Conservation (phyloP, 352 stramenopile species). For the Phytophthora syringae region DNA sequence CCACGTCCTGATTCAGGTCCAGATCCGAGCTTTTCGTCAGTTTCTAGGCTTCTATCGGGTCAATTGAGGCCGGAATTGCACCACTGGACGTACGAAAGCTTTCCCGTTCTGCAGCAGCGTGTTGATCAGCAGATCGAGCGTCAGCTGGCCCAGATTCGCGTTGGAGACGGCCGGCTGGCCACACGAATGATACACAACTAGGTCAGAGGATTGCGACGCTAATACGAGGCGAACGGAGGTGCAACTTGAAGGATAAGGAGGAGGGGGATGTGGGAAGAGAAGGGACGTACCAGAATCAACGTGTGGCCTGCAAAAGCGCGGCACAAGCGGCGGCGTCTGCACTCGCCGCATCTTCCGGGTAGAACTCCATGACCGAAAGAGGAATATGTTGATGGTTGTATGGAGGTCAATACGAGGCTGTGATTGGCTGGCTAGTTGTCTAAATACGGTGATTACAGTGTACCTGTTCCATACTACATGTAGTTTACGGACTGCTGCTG, state of each 20-base stretch:
- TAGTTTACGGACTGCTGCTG: no score
- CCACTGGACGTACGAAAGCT: slow-evolving; percentile 44
- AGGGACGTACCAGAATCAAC: slow-evolving; percentile 57
- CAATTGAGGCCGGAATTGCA: not conserved
- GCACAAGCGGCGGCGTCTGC: slow-evolving; percentile 31
- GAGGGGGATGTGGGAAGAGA: not conserved
- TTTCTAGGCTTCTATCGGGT: slow-evolving; percentile 6
- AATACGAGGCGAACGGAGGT: not conserved
- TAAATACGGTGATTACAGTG: not conserved
- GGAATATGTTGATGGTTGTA: slow-evolving; percentile 13
- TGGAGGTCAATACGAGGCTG: not conserved
- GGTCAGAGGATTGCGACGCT: slow-evolving; percentile 12
- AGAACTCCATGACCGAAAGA: slow-evolving; percentile 55
- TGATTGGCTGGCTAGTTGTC: not conserved
- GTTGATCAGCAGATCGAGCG: slow-evolving; percentile 80
- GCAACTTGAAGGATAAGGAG: not conserved
- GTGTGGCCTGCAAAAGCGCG: slow-evolving; percentile 54
- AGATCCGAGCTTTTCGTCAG: slow-evolving; percentile 8
- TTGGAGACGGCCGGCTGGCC: slow-evolving; percentile 74
- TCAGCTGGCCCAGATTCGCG: slow-evolving; percentile 84
- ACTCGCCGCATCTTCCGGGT: slow-evolving; percentile 28
- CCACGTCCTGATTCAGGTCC: slow-evolving; percentile 35
- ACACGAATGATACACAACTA: slow-evolving; percentile 14
- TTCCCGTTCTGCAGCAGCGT: slow-evolving; percentile 63
- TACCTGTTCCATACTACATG: not conserved